Evolutionary conservation across 2,329 filamentous ascomycete species (phyloP), one percentile per base, ranked within the genome.

Genomic region (Venturia oleaginea): DNA sequence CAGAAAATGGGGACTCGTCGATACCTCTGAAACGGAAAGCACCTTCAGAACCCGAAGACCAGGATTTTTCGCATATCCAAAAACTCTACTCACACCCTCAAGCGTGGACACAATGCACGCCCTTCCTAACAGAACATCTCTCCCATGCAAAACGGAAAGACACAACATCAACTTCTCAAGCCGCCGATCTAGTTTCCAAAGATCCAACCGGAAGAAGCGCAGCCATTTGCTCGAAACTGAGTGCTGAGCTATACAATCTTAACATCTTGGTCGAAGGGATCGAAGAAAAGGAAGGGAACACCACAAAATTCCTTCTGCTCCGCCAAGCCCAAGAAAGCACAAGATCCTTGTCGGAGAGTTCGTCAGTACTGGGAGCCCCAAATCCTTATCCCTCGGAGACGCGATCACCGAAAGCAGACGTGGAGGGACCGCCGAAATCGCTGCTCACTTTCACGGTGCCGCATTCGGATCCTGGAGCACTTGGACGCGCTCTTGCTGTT

Each of bases 61-160:
- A 42, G 27, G 59, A 65, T 27, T 57, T 63, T 7, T 34, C 27
- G 19, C 81, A 88, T 69, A 83, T 97, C 71, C 84, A 82, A 69
- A 87, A 88, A 71, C 76, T 99, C 48, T 96, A 96, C 78, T 94
- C 91, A 30, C 94, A 99, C 76, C 92, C 93, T 11, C 94, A 99
- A 76, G 94, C 92, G 34, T 96, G 94, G 81, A 92, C 92, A 32
- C 94, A 99, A 77, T 97, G 92, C 76, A 86, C 86, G 55, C 76
- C 73, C 10, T 96, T 96, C 76, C 83, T 97, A 32, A 80, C 82
- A 10, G 79, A 81, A 34, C 80, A 90, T 70, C 83, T 96, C 67
- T 42, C 54, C 17, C 84, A 84, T 55, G 81, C 88, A n/a, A 91
- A 96, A 77, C 83, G 87, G 62, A 84, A 93, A 66, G 92, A 97